A percentile compares a stretch with the other conserved stretches of the same genome.
These are phyloP conservation scores for Zhuliangozyma blackwelliae DNA, from an alignment of 1,139 yeast genomes.

Conservation along the genomic window DNA sequence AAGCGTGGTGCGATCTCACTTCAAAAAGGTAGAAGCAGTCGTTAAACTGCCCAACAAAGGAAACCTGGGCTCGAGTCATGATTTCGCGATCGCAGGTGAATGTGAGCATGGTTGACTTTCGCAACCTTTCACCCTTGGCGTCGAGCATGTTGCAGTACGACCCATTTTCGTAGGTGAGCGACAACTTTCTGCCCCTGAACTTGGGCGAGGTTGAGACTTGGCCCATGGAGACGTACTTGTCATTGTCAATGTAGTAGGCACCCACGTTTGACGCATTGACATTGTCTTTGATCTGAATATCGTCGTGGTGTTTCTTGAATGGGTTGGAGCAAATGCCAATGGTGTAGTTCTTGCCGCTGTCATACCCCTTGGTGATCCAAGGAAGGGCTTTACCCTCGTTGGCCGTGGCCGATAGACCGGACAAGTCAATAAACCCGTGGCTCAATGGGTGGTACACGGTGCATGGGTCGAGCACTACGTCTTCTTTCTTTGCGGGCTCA, in stretches of 20 bases:
- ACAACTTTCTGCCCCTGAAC: slow-evolving; percentile 67
- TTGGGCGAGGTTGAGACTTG: slow-evolving; percentile 54
- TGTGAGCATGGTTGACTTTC: slow-evolving; percentile 63
- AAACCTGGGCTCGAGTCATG: slow-evolving; percentile 58
- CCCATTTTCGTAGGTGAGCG: slow-evolving; percentile 69
- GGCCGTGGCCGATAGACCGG: slow-evolving; percentile 44
- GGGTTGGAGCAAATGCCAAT: slow-evolving; percentile 76
- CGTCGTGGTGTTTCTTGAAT: slow-evolving; percentile 33
- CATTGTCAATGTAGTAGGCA: slow-evolving; percentile 58
- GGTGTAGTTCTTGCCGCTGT: slow-evolving; percentile 70
- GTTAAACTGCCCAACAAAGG: slow-evolving; percentile 67
- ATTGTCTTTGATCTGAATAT: slow-evolving; percentile 31
- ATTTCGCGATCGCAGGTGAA: slow-evolving; percentile 81
- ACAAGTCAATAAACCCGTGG: slow-evolving; percentile 52
- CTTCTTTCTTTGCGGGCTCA: slow-evolving; percentile 13
- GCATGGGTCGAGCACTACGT: slow-evolving; percentile 39
- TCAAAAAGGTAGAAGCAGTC: slow-evolving; percentile 85
- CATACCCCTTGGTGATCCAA: slow-evolving; percentile 71
- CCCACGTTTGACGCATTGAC: slow-evolving; percentile 54
- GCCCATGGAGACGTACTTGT: slow-evolving; percentile 62
- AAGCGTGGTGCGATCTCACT: slow-evolving; percentile 81
- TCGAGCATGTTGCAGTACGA: slow-evolving; percentile 52
- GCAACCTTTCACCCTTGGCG: slow-evolving; percentile 35
- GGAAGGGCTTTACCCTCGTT: slow-evolving; percentile 44
- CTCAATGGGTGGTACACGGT: slow-evolving; percentile 51